Base-by-base conservation (phyloP, 768 basidiomycete genomes). In the Filobasidium floriforme region DNA sequence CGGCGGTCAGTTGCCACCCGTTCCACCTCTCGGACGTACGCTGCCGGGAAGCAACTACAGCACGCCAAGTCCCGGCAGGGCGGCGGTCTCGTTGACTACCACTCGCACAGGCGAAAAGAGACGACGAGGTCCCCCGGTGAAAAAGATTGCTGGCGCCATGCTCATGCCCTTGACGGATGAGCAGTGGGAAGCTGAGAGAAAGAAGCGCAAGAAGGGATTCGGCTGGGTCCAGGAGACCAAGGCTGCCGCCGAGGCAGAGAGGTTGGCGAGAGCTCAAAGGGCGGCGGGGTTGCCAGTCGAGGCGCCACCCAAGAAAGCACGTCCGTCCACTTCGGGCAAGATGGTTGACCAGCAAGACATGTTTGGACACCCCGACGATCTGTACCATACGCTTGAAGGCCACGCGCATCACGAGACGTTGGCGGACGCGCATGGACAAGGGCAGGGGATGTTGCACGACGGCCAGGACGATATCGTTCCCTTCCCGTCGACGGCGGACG, bases 141-240 rank as follows among this genome's bases (percentile, higher is more conserved):
- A 68, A 54, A 68, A 68, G 59, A 51, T 68, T 18, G 67, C 67
- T 22, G 67, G 55, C 2, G 54, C 62, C 37, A 63, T 49, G 32
- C 41, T 43, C 7, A 55, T 64, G 46, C 67, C 67, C 24, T 61
- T 63, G 67, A 63, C 67, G 15, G 67, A 68, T 26, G 67, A 68
- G 51, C 67, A 68, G 29, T 68, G 67, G 67, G 67, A 68, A 55
- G 62, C 57, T 12, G 67, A 68, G 49, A 40, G 67, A 10, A 68
- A 68, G 46, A 68, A 68, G 51, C 62, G 67, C 37, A 68, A 68
- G 67, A 68, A 68, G 40, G 67, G 67, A 29, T 63, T 54, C 37
- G 61, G 57, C 11, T 68, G 67, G 67, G 67, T 68, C 41, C 62
- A 62, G 12, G 62, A 68, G 49, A 68, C 67, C 49, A 68, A 68